Evolutionary conservation across 2,329 filamentous ascomycete species (phyloP).

Genomic region (Hysterium pulicare): DNA sequence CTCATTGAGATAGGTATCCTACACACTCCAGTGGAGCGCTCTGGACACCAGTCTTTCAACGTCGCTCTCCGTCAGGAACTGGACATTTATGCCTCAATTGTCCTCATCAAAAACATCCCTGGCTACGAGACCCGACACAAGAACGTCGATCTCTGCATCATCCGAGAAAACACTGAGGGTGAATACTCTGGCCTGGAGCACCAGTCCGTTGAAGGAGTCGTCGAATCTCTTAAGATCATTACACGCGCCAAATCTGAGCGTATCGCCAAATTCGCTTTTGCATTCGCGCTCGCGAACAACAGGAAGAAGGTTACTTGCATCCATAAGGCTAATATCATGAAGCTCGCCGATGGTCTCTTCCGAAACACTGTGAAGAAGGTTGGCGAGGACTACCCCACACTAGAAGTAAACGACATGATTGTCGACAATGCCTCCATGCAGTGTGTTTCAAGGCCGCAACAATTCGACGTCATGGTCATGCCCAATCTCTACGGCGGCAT

Average conservation of each 20-base stretch:
- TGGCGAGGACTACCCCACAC: slow-evolving; percentile 89
- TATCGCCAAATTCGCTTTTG: slow-evolving; percentile 98
- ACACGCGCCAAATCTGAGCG: slow-evolving; percentile 98
- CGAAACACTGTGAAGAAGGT: slow-evolving; percentile 93
- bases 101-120: slow-evolving; percentile 99
- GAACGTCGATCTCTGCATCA: slow-evolving; percentile 97
- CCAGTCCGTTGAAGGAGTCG: slow-evolving; percentile 92
- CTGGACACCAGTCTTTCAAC: slow-evolving; percentile 99
- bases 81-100: slow-evolving; percentile 98
- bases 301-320: slow-evolving; percentile 99
- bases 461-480: slow-evolving; percentile 99
- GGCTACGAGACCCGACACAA: slow-evolving; percentile 97
- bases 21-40: slow-evolving; percentile 93
- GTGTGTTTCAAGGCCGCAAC: slow-evolving; percentile 90
- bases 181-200: slow-evolving; percentile 99
- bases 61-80: slow-evolving; percentile 98
- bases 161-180: slow-evolving; percentile 99
- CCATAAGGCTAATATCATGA: slow-evolving; percentile 99
- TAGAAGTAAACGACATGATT: slow-evolving; percentile 99
- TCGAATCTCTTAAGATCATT: slow-evolving; percentile 99
- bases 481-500: slow-evolving; percentile 99
- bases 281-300: slow-evolving; percentile 97
- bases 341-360: slow-evolving; percentile 98
- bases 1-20: slow-evolving; percentile 61
- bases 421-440: slow-evolving; percentile 99